These are phyloP conservation scores for Narthecium ossifragum DNA, from an alignment of 106 monocot species.

Conservation along the genomic window DNA sequence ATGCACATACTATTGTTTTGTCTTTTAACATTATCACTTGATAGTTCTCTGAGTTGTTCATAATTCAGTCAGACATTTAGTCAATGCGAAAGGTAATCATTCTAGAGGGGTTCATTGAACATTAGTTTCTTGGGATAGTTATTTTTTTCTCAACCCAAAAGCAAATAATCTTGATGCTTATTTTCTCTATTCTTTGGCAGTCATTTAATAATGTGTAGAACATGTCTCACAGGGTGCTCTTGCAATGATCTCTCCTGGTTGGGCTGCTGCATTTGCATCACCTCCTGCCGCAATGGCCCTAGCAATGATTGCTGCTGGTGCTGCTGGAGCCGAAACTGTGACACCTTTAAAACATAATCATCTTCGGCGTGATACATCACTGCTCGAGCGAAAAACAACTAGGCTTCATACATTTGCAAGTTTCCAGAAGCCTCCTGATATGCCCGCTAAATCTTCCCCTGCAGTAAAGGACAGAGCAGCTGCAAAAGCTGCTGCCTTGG, in stretches of 20 bases:
- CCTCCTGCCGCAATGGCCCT: constrained; percentile 99
- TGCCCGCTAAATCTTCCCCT: constrained; percentile 28
- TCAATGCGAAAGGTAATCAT: too few relatives aligned
- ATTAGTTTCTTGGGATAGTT: too few relatives aligned
- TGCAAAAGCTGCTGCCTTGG: constrained; percentile 83
- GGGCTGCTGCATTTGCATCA: constrained; percentile 99
- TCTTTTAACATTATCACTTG: too few relatives aligned
- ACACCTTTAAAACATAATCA: constrained; percentile 37
- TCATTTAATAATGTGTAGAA: too few relatives aligned
- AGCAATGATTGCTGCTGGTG: constrained; percentile 99
- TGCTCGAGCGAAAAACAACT: constrained; percentile 55
- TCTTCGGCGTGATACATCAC: constrained; percentile 61
- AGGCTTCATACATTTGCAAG: constrained; percentile 74
- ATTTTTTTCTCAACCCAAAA: too few relatives aligned
- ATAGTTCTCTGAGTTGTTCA: too few relatives aligned
- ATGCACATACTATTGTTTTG: too few relatives aligned
- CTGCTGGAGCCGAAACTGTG: constrained; percentile 67
- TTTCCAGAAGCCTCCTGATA: constrained; percentile 72
- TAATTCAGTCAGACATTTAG: too few relatives aligned
- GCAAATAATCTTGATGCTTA: too few relatives aligned
- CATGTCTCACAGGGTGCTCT: constrained; percentile 68
- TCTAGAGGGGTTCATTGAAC: too few relatives aligned
- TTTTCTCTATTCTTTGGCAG: too few relatives aligned
- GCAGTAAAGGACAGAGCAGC: constrained; percentile 84
- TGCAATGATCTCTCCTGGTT: constrained; percentile 88